These are phyloP conservation scores for Oehlia diaphana DNA, from an alignment of 192 early-diverging fungal species.

Conservation along the genomic window DNA sequence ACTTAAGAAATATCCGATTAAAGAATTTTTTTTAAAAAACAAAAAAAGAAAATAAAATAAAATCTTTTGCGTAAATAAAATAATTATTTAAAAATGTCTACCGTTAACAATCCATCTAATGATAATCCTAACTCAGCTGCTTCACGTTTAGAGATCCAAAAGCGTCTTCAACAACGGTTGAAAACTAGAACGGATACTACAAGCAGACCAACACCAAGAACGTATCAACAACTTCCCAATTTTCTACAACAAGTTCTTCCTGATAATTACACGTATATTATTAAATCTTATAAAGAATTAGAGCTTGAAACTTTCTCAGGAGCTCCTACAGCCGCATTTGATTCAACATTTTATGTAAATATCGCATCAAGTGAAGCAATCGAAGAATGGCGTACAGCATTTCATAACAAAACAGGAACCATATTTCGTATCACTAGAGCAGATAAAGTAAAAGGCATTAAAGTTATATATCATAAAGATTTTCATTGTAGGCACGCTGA, in stretches of 20 bases:
- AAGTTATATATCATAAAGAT: conserved; percentile 31
- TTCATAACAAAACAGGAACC: conserved; percentile 27
- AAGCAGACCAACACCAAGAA: conserved; percentile 19
- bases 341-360: conserved; percentile 27
- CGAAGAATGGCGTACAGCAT: conserved; percentile 22
- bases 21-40: neutral
- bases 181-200: conserved; percentile 22
- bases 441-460: conserved; percentile 31
- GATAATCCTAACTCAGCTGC: neutral
- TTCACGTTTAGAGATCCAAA: conserved; percentile 11
- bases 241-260: conserved; percentile 19
- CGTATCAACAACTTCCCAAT: conserved; percentile 11
- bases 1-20: neutral
- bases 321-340: conserved; percentile 22
- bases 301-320: neutral
- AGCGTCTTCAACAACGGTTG: conserved; percentile 18
- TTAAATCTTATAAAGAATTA: conserved; percentile 29
- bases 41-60: neutral
- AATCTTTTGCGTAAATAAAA: neutral
- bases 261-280: conserved; percentile 30
- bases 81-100: neutral
- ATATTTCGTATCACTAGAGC: conserved; percentile 29
- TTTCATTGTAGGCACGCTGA: conserved; percentile 30
- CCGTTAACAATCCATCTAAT: neutral
- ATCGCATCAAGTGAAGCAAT: conserved; percentile 19